Conservation (phyloP, 73 alveolate species). For the Uronychia setigera region DNA sequence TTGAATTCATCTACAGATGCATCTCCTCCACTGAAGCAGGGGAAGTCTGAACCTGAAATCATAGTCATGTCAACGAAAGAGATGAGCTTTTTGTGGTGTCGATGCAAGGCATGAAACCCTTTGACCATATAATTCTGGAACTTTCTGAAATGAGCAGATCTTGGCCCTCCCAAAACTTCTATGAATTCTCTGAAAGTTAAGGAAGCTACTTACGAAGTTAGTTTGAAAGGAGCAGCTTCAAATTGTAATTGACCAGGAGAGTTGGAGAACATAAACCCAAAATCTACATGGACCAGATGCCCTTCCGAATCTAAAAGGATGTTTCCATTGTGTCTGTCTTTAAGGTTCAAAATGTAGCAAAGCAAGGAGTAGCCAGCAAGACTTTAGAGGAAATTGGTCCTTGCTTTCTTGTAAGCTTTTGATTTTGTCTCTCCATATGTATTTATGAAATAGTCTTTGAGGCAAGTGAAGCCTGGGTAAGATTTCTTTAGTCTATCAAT, state of each 20-base stretch:
- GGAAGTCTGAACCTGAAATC: slow-evolving; percentile 75
- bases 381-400: slow-evolving; percentile 68
- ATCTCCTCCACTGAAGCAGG: slow-evolving; percentile 82
- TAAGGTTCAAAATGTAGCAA: slow-evolving; percentile 91
- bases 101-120: slow-evolving; percentile 64
- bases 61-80: slow-evolving; percentile 73
- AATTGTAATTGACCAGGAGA: slow-evolving; percentile 96
- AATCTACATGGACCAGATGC: slow-evolving; percentile 97
- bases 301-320: slow-evolving; percentile 96
- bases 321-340: slow-evolving; percentile 99
- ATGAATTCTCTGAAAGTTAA: slow-evolving; percentile 75
- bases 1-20: too few relatives aligned
- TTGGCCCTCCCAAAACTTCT: slow-evolving; percentile 93
- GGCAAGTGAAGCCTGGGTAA: slow-evolving; percentile 50
- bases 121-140: slow-evolving; percentile 55
- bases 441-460: slow-evolving; percentile 60
- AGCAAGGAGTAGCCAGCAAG: slow-evolving; percentile 92
- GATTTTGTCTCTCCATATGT: slow-evolving; percentile 33
- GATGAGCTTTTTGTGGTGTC: slow-evolving; percentile 53
- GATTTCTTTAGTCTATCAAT: slow-evolving; percentile 58
- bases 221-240: slow-evolving; percentile 96
- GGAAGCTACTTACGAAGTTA: slow-evolving; percentile 58
- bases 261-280: slow-evolving; percentile 96
- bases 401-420: slow-evolving; percentile 38
- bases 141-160: slow-evolving; percentile 33